Evolutionary conservation across 2,329 filamentous ascomycete genomes (phyloP).

Genomic region (Hawksworthiomyces lignivorus): DNA sequence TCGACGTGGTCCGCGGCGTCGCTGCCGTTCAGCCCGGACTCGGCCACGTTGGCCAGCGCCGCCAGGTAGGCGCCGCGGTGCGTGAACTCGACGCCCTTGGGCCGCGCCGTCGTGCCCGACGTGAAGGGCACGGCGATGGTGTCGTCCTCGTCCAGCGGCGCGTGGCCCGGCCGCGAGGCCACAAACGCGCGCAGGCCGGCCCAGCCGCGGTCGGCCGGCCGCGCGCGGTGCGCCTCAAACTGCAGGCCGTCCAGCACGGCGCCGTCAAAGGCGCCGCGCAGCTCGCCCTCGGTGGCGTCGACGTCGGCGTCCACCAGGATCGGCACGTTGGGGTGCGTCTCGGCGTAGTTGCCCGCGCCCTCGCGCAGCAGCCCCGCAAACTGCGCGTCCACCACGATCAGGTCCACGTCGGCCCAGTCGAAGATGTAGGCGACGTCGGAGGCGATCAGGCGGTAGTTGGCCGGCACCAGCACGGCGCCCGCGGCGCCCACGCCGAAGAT

Average conservation of each 20-base stretch:
- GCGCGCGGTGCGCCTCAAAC: conserved; percentile 52
- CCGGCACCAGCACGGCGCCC: conserved; percentile 66
- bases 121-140: conserved; percentile 88
- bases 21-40: conserved; percentile 66
- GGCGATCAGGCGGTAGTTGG: conserved; percentile 59
- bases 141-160: conserved; percentile 64
- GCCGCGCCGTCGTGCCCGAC: conserved; percentile 81
- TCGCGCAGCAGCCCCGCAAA: conserved; percentile 56
- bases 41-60: conserved; percentile 75
- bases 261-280: conserved; percentile 74
- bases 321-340: conserved; percentile 53
- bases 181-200: conserved; percentile 59
- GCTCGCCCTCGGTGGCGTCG: conserved; percentile 64
- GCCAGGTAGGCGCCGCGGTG: conserved; percentile 84
- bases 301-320: conserved; percentile 77
- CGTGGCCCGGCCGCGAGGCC: conserved; percentile 4
- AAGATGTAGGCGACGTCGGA: conserved; percentile 91
- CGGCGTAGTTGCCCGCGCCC: conserved; percentile 46
- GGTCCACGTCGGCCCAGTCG: conserved; percentile 75
- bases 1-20: background rate
- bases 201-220: conserved; percentile 56
- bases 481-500: conserved; percentile 83
- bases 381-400: conserved; percentile 80
- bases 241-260: conserved; percentile 73
- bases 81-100: conserved; percentile 90